phyloP scores from a whole-genome alignment of 139 green algal species.

The Micractinium conductrix region DNA sequence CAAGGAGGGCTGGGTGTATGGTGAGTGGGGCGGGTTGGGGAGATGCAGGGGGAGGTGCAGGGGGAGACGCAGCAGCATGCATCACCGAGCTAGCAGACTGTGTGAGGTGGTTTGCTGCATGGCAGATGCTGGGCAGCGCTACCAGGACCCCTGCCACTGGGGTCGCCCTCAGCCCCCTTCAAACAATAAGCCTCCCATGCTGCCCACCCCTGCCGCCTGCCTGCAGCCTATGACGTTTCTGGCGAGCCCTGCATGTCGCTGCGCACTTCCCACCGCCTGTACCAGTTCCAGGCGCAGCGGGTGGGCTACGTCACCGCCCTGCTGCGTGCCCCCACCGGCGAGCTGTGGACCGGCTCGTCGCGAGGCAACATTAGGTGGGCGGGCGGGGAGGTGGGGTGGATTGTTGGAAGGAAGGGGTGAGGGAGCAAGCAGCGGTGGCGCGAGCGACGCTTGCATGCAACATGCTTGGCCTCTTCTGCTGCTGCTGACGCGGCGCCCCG shows the following conservation, averaged over 20 bases:
- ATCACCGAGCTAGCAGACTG: no score
- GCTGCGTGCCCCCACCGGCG: constrained; percentile 54
- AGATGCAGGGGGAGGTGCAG: background rate
- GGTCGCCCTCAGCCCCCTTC: background rate
- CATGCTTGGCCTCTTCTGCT: no score
- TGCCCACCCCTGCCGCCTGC: background rate
- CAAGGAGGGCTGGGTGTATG: constrained; percentile 55
- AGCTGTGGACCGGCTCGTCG: constrained; percentile 73
- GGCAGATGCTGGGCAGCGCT: background rate
- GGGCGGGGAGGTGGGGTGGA: background rate
- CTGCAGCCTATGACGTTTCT: constrained; percentile 34
- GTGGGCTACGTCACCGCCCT: constrained; percentile 56
- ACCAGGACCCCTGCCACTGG: no score
- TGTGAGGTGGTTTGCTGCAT: background rate
- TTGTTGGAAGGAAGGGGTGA: background rate
- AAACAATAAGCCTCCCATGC: background rate
- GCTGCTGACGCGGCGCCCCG: background rate
- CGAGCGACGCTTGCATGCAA: no score
- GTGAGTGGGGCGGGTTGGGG: background rate
- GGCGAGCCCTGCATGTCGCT: constrained; percentile 29
- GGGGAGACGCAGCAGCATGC: background rate
- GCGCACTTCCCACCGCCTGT: background rate
- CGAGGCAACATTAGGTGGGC: constrained; percentile 56
- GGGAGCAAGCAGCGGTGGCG: no score
- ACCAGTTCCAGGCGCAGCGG: constrained; percentile 48